These are phyloP conservation scores for Prunus yedoensis DNA, from an alignment of 331 rosid genomes.

Conservation along the genomic window DNA sequence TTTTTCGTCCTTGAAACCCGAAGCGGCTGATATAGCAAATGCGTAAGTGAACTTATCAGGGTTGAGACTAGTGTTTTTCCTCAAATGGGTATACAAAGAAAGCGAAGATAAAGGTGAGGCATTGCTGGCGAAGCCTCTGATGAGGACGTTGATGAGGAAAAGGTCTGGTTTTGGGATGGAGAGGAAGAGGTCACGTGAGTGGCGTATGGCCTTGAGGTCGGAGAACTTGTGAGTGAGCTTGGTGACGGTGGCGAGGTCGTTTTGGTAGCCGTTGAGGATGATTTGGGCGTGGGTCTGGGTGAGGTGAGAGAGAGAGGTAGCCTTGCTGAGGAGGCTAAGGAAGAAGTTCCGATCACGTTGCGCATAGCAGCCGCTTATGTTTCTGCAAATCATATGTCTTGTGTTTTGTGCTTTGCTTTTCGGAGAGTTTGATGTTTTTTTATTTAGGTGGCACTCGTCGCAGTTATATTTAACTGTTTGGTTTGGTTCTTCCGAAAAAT, in stretches of 20 bases:
- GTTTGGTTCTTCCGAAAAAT: not conserved
- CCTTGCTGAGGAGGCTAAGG: conserved; percentile 48
- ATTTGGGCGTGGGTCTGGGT: conserved; percentile 73
- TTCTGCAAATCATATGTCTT: conserved; percentile 37
- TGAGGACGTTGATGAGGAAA: conserved; percentile 81
- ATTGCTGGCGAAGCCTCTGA: conserved; percentile 61
- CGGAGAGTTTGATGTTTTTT: not conserved
- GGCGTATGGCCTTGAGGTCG: conserved; percentile 61
- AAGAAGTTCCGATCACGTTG: conserved; percentile 46
- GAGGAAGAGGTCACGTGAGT: conserved; percentile 64
- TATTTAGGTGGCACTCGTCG: not conserved
- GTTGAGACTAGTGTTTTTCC: conserved; percentile 43
- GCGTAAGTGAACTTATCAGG: conserved; percentile 79
- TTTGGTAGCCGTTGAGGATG: conserved; percentile 60
- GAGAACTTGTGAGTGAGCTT: conserved; percentile 82
- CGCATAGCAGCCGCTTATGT: conserved; percentile 17
- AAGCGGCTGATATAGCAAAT: conserved; percentile 60
- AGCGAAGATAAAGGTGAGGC: conserved; percentile 53
- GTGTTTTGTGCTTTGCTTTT: too few species aligned
- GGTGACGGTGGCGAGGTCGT: conserved; percentile 74
- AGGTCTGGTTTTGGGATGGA: conserved; percentile 64
- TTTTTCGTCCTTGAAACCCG: conserved; percentile 33
- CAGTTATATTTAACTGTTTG: not conserved
- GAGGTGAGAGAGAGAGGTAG: conserved; percentile 51
- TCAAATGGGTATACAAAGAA: conserved; percentile 54